These are phyloP conservation scores for Botrytis porri DNA, from an alignment of 2,329 filamentous ascomycete genomes.

Conservation along the genomic window DNA sequence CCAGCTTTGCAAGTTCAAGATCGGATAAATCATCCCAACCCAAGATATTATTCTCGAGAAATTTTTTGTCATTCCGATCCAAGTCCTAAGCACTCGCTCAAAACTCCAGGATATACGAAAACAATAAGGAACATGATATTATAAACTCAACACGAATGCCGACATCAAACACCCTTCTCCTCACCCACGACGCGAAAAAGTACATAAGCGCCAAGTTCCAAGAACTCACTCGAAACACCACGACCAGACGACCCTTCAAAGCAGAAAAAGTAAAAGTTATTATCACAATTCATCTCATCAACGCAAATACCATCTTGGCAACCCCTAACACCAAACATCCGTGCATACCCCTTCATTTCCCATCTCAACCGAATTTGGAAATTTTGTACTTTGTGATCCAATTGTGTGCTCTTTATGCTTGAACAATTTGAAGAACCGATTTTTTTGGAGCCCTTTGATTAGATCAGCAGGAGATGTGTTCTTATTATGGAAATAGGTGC, in stretches of 20 bases:
- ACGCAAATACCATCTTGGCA: neutral
- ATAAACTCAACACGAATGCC: neutral
- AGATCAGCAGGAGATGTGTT: neutral
- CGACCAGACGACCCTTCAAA: neutral
- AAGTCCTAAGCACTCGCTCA: neutral
- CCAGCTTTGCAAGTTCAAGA: neutral
- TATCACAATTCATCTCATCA: neutral
- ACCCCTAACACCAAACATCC: constrained; percentile 4
- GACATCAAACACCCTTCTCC: neutral
- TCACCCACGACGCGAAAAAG: neutral
- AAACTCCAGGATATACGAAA: neutral
- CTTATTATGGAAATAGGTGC: neutral
- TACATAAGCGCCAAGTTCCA: neutral
- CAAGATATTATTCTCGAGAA: too few species aligned
- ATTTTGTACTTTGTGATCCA: neutral
- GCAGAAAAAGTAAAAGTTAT: neutral
- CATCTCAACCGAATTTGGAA: neutral
- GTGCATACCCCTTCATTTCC: constrained; percentile 14
- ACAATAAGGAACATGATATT: neutral
- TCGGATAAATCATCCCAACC: neutral
- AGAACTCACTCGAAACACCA: neutral
- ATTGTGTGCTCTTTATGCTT: neutral
- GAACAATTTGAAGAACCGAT: neutral
- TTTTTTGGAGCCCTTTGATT: neutral
- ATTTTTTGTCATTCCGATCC: neutral